phyloP scores from a whole-genome alignment of 225 moss, liverwort and hornwort genomes.

The Sphagnum tenellum region DNA sequence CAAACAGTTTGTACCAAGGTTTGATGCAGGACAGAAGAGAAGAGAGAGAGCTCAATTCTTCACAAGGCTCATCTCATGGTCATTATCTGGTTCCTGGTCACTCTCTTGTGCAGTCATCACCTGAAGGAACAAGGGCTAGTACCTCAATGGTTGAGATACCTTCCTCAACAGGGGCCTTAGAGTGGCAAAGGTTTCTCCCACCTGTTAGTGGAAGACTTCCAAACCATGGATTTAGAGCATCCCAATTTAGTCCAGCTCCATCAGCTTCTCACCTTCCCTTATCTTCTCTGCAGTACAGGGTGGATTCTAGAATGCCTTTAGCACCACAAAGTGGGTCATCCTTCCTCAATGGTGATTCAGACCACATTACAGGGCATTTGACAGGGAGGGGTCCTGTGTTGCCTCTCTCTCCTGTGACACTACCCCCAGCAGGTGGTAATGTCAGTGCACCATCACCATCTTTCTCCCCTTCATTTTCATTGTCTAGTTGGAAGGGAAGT shows the following conservation, averaged over 20 bases:
- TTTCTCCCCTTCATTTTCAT: conserved; percentile 18
- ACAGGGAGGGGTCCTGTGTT: conserved; percentile 15
- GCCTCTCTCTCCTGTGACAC: conserved; percentile 21
- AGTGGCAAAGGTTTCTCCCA: too few species aligned
- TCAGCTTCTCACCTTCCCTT: too few species aligned
- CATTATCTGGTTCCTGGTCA: conserved; percentile 13
- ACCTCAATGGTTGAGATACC: too few species aligned
- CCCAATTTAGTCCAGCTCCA: conserved; percentile 9
- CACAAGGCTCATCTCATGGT: conserved; percentile 12
- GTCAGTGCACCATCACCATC: conserved; percentile 18
- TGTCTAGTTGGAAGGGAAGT: conserved; percentile 30
- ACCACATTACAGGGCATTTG: conserved; percentile 3
- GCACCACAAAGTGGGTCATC: conserved; percentile 10
- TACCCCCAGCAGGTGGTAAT: conserved; percentile 18
- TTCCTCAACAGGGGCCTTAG: too few species aligned
- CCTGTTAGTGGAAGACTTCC: too few species aligned
- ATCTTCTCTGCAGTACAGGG: too few species aligned
- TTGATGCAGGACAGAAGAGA: conserved; percentile 22
- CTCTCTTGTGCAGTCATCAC: conserved; percentile 2
- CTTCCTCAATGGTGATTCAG: conserved; percentile 3
- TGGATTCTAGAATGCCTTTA: too few species aligned
- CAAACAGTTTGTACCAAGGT: conserved; percentile 19
- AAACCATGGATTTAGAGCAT: background rate
- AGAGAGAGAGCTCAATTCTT: conserved; percentile 13
- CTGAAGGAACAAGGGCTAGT: conserved; percentile 15